These are phyloP conservation scores for Lipomyces yamanashiensis DNA, from an alignment of 805 yeast species.

Conservation along the genomic window DNA sequence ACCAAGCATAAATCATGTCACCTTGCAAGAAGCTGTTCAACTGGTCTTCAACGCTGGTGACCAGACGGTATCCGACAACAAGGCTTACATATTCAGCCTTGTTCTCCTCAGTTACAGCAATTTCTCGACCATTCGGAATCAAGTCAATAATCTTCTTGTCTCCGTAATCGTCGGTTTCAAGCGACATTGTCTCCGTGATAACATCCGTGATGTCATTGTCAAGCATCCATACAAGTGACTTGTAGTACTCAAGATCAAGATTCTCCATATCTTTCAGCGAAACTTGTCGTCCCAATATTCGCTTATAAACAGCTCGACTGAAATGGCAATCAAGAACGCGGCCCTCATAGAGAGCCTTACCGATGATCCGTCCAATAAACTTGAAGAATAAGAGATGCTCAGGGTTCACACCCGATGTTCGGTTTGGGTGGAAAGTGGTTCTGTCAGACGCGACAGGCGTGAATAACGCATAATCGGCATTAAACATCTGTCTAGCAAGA, in stretches of 20 bases:
- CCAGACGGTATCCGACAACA: slow-evolving; percentile 85
- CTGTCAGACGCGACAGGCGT: slow-evolving; percentile 89
- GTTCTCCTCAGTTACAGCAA: slow-evolving; percentile 87
- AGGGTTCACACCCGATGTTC: slow-evolving; percentile 90
- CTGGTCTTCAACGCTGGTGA: slow-evolving; percentile 83
- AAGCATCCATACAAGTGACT: slow-evolving; percentile 92
- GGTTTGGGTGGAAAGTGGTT: slow-evolving; percentile 93
- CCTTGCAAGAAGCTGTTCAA: slow-evolving; percentile 71
- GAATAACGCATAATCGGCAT: slow-evolving; percentile 91
- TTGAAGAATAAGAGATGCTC: slow-evolving; percentile 92
- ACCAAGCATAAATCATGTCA: slow-evolving; percentile 15
- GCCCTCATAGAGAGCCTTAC: slow-evolving; percentile 88
- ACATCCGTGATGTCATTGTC: slow-evolving; percentile 96
- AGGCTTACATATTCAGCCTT: slow-evolving; percentile 84
- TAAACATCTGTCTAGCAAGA: slow-evolving; percentile 89
- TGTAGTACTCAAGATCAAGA: slow-evolving; percentile 87
- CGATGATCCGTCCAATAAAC: slow-evolving; percentile 91
- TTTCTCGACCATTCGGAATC: slow-evolving; percentile 77
- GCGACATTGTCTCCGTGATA: slow-evolving; percentile 90
- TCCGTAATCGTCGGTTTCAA: slow-evolving; percentile 92
- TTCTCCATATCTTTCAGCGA: slow-evolving; percentile 93
- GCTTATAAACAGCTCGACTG: slow-evolving; percentile 91
- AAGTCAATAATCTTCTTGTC: slow-evolving; percentile 83
- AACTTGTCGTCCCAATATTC: slow-evolving; percentile 76
- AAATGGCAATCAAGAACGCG: slow-evolving; percentile 91